Conservation (phyloP, 192 early-diverging fungal genomes). For the Rhizoclosmatium sp. region DNA sequence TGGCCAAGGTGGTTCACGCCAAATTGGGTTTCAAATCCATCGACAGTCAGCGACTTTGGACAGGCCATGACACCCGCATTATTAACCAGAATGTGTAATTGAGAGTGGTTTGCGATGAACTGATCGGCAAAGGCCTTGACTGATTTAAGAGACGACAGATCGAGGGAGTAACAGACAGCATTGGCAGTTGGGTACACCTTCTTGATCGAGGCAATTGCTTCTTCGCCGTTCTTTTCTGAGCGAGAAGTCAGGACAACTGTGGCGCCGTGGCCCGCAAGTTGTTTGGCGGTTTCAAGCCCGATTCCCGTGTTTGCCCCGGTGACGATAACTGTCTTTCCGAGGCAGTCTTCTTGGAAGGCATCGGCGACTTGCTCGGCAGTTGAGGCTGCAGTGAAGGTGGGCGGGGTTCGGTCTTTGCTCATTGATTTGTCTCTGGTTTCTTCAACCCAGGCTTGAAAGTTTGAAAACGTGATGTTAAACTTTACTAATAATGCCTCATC, state of each 20-base stretch:
- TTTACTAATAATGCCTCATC: background rate
- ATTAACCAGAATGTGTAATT: conserved; percentile 34
- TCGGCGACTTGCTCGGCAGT: conserved; percentile 20
- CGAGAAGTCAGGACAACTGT: conserved; percentile 30
- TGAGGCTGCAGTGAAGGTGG: background rate
- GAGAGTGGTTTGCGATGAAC: conserved; percentile 30
- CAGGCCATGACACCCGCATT: conserved; percentile 55
- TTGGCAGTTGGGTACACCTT: conserved; percentile 8
- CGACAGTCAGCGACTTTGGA: conserved; percentile 49
- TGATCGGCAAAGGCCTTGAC: conserved; percentile 49
- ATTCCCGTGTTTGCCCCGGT: conserved; percentile 39
- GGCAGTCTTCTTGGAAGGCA: background rate
- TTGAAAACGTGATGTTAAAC: background rate
- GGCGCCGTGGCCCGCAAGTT: conserved; percentile 24
- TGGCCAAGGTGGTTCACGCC: conserved; percentile 56
- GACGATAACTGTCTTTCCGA: conserved; percentile 34
- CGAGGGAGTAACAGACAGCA: conserved; percentile 38
- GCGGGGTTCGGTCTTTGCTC: background rate
- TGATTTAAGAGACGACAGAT: conserved; percentile 40
- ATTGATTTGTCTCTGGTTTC: background rate
- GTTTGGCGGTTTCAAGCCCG: conserved; percentile 23
- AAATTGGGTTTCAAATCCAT: conserved; percentile 60
- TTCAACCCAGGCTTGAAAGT: background rate
- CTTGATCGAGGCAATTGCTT: conserved; percentile 35
- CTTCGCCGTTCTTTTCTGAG: conserved; percentile 22